These are phyloP conservation scores for Boletus fagicola DNA, from an alignment of 768 basidiomycete species.

Conservation along the genomic window DNA sequence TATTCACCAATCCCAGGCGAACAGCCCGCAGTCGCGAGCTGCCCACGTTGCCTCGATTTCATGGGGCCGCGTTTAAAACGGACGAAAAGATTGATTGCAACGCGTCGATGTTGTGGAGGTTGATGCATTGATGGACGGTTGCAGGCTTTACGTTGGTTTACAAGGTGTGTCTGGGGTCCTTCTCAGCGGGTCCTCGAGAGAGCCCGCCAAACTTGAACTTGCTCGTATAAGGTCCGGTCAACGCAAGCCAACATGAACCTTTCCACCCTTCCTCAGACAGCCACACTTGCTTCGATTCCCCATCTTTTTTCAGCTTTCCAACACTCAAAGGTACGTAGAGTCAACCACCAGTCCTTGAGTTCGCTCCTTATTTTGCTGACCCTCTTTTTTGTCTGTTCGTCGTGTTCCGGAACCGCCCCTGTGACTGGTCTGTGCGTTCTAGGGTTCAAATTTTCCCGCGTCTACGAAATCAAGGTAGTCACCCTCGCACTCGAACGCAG, in stretches of 20 bases:
- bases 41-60: constrained; percentile 5
- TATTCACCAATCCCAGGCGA: constrained; percentile 1
- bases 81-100: constrained; percentile 4
- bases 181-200: constrained; percentile 19
- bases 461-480: constrained; percentile 12
- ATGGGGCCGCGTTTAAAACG: background rate
- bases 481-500: constrained; percentile 9
- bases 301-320: constrained; percentile 8
- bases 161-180: constrained; percentile 32
- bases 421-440: constrained; percentile 30
- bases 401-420: constrained; percentile 26
- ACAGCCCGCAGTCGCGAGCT: constrained; percentile 3
- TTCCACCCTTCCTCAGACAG: constrained; percentile 42
- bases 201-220: constrained; percentile 26
- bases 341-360: background rate
- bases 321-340: constrained; percentile 14
- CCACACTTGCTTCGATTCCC: constrained; percentile 29
- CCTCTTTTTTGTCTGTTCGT: background rate
- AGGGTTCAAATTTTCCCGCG: constrained; percentile 17
- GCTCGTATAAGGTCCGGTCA: constrained; percentile 59
- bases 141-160: constrained; percentile 18
- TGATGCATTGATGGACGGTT: background rate
- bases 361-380: constrained; percentile 7
- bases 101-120: background rate
- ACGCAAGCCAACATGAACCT: constrained; percentile 50